Base-by-base conservation (phyloP, 345 rosid species). In the Boechera divaricarpa region DNA sequence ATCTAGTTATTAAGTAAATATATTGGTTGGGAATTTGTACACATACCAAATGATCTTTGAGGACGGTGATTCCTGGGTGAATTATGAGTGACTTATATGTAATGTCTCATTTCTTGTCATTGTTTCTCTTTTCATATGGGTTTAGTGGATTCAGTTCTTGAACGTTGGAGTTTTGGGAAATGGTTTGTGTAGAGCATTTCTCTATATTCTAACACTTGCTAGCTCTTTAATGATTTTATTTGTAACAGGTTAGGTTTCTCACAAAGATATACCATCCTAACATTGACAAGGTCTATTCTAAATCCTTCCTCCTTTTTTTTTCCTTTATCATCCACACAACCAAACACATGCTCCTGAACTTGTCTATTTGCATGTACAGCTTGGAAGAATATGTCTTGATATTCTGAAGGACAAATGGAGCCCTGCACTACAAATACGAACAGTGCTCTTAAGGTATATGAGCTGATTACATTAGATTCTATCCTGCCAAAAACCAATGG, bases 321-420 rank as follows among this genome's bases (percentile, higher is more conserved):
- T 35, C 35, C 2, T 64, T 12, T 52, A 41, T 32, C 18, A 44
- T 65, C 24, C 42, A 32, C 63, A 60, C 66, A 69, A 28, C 42
- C 28, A 61, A 44, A 67, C 10, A 69, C 48, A 56, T 75, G 1
- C 1, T 54, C 64, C 48, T 67, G 44, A 28, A 61, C 52, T 35
- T 54, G 53, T 59, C 29, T 72, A 57, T 10, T 42, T 49, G 32
- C 67, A 9, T 2, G 49, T 75, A 77, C 79, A 95, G 98, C 98
- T 95, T 75, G 99, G 99, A 80, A 84, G 99, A 69, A 79, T 79
- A 44, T 79, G 82, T 63, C 82, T 79, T 35, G 99, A 95, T 83
- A 95, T 95, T 80, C 85, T 95, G 83, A 95, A 95, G 71, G 99
- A 95, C 84, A 95, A 95, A 72, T 95, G 99, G 99, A 95, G 99